Percentiles rank a stretch among this genome's conserved stretches.
phyloP scores from a whole-genome alignment of 2,329 filamentous ascomycete species.

The Alternaria ethzedia region DNA sequence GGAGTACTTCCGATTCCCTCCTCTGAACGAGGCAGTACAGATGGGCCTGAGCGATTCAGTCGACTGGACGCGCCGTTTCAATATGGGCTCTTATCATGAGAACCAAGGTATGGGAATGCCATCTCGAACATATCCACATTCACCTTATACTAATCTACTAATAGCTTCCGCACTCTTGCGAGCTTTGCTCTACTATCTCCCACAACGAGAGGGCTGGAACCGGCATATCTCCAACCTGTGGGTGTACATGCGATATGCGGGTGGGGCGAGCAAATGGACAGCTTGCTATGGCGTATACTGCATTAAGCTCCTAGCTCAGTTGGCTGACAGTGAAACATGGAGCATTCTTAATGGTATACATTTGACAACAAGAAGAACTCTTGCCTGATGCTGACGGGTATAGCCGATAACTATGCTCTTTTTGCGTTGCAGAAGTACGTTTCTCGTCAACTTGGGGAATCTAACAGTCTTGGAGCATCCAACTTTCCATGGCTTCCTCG shows the following conservation, averaged over 20 bases:
- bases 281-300: not conserved
- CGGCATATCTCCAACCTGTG: not conserved
- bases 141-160: too few species aligned
- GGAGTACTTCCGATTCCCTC: too few species aligned
- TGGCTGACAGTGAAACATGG: not conserved
- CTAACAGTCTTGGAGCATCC: too few species aligned
- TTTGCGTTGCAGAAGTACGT: not conserved
- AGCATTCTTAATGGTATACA: not conserved
- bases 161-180: too few species aligned
- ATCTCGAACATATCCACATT: too few species aligned
- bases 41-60: too few species aligned
- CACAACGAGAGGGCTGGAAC: not conserved
- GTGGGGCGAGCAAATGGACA: not conserved
- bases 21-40: too few species aligned
- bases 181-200: not conserved
- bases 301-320: not conserved
- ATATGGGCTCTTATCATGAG: too few species aligned
- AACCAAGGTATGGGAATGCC: too few species aligned
- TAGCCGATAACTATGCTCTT: conserved; percentile 2
- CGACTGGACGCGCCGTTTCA: too few species aligned
- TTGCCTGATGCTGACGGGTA: not conserved
- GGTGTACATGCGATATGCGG: not conserved
- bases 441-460: too few species aligned
- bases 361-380: not conserved
- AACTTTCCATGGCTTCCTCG: too few species aligned